Base-by-base conservation (phyloP, 2,329 filamentous ascomycete genomes). In the Zasmidium cellare region DNA sequence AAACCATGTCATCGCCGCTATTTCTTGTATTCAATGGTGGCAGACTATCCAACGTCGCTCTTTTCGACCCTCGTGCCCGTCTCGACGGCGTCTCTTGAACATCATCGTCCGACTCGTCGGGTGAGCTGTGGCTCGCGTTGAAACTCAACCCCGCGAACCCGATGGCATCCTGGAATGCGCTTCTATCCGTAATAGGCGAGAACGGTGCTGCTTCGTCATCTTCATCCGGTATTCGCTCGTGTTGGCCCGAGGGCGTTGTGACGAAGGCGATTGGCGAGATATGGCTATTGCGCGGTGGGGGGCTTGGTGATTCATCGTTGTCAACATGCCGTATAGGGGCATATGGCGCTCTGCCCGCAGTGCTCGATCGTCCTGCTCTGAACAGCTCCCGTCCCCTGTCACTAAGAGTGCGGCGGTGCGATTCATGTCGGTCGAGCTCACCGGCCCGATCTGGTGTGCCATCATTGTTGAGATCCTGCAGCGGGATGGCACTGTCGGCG, bases 401-500 rank as follows among this genome's bases (percentile, higher is more conserved):
- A 68, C 77, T 80, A 58, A 80, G 72, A n/a, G 77, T 79, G 44
- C 76, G 69, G 55, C 76, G 70, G 63, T 78, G 75, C 57, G 72
- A 65, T 55, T 68, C 67, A 49, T 65, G 61, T 18, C 67, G 64
- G 18, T 67, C 62, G 52, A 69, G 64, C 51, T 68, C 68, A 57
- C 65, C 59, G 24, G 69, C 61, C 46, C 71, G 66, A 49, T 72
- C 58, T 35, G 72, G 65, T 38, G 62, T 53, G 52, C 59, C 57
- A 58, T 64, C 61, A 58, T 61, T 59, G 53, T 55, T 51, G 63
- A 80, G 74, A 65, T 79, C 84, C 73, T 87, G 87, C 58, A 93
- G 79, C 59, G 88, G 89, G 76, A 94, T 92, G 61, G 87, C 87
- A 51, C 61, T 62, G 59, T 80, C 77, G 57, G 76, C 75, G 24